These are phyloP conservation scores for Rehmannia glutinosa DNA, from an alignment of 257 asterid genomes.

Conservation along the genomic window DNA sequence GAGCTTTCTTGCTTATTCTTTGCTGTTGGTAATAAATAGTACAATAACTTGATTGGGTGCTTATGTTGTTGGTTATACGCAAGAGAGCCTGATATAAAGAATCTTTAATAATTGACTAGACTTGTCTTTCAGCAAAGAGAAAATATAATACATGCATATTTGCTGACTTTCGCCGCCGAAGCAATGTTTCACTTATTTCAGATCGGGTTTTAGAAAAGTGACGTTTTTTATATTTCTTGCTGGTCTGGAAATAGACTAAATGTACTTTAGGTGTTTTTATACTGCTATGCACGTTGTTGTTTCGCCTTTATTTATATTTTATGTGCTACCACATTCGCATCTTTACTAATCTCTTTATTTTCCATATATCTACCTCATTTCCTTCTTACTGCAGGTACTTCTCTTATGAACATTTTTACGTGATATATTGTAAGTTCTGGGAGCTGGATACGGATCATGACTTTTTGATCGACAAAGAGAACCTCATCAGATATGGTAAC, in stretches of 20 bases:
- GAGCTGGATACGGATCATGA: slow-evolving; percentile 98
- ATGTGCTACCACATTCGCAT: neutral
- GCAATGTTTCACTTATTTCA: neutral
- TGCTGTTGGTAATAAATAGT: neutral
- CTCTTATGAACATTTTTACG: slow-evolving; percentile 95
- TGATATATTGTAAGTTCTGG: slow-evolving; percentile 99
- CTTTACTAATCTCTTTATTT: slow-evolving; percentile 11
- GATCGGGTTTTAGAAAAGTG: neutral
- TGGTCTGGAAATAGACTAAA: neutral
- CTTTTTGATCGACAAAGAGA: slow-evolving; percentile 91
- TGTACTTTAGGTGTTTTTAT: neutral
- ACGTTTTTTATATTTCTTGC: neutral
- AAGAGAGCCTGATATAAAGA: slow-evolving; percentile 6
- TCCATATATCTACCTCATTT: slow-evolving; percentile 16
- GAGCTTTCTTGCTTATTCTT: neutral
- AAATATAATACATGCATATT: neutral
- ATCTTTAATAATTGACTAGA: neutral
- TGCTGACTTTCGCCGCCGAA: neutral
- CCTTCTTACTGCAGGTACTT: slow-evolving; percentile 68
- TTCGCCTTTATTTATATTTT: neutral
- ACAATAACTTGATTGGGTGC: neutral
- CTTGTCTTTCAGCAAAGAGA: neutral
- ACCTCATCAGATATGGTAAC: slow-evolving; percentile 96
- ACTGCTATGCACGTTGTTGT: neutral
- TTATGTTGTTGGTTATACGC: neutral